These are phyloP conservation scores for Xylaria venustula DNA, from an alignment of 495 filamentous ascomycete species.

Conservation along the genomic window DNA sequence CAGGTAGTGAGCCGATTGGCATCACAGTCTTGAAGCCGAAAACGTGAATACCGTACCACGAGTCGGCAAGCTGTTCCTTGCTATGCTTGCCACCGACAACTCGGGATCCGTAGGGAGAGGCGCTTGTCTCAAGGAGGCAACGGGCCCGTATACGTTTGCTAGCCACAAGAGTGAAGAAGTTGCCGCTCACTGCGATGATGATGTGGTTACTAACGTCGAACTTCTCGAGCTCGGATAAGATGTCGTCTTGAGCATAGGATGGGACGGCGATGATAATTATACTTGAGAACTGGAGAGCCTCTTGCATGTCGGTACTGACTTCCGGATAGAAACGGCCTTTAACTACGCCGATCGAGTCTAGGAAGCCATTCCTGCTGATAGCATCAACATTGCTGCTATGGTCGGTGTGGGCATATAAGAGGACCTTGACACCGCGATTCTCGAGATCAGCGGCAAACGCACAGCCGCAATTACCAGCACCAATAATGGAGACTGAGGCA, in stretches of 20 bases:
- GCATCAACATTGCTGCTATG: slow-evolving; percentile 6
- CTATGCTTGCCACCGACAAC: not conserved
- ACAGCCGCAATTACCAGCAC: slow-evolving; percentile 6
- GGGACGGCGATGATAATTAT: slow-evolving; percentile 5
- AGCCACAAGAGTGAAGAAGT: slow-evolving; percentile 11
- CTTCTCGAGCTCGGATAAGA: slow-evolving; percentile 6
- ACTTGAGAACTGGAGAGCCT: slow-evolving; percentile 2
- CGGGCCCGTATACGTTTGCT: slow-evolving; percentile 2
- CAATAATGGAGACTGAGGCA: slow-evolving; percentile 3
- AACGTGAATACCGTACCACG: slow-evolving; percentile 7
- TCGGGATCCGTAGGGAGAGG: slow-evolving; percentile 6
- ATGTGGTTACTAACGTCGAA: slow-evolving; percentile 1
- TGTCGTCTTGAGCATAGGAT: slow-evolving; percentile 7
- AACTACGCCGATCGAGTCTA: slow-evolving; percentile 4
- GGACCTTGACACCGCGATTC: slow-evolving; percentile 4
- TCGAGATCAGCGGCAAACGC: slow-evolving; percentile 9
- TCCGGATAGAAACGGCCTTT: slow-evolving; percentile 1
- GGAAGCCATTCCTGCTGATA: not conserved
- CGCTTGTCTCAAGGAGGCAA: slow-evolving; percentile 9
- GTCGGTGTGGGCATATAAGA: slow-evolving; percentile 8
- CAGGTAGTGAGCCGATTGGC: slow-evolving; percentile 8
- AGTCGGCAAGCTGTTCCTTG: not conserved
- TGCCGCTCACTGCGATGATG: slow-evolving; percentile 7
- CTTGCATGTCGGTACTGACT: slow-evolving; percentile 3
- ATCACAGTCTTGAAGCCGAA: slow-evolving; percentile 5